These are phyloP conservation scores for Pulveroboletus frians DNA, from an alignment of 768 basidiomycete species.

Conservation along the genomic window DNA sequence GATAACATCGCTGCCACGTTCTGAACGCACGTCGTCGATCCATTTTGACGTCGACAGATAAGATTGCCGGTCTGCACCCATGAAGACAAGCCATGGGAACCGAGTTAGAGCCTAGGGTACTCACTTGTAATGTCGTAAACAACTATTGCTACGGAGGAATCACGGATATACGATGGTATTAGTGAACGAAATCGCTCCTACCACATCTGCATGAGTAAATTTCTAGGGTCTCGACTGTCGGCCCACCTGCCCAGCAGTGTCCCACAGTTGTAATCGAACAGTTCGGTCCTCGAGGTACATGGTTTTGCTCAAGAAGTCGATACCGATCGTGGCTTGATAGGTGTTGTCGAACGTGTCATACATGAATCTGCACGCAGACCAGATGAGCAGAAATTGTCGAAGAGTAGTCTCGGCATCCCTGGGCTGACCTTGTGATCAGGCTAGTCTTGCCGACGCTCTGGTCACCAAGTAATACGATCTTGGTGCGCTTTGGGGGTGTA, in stretches of 20 bases:
- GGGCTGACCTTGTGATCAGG: constrained; percentile 83
- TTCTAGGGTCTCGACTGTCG: background rate
- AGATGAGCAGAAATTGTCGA: constrained; percentile 2
- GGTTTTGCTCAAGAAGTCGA: constrained; percentile 99
- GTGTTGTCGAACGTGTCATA: constrained; percentile 99
- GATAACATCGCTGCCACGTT: constrained; percentile 95
- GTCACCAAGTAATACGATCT: constrained; percentile 94
- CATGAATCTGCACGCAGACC: constrained; percentile 70
- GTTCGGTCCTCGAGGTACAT: constrained; percentile 99
- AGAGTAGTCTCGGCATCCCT: constrained; percentile 2
- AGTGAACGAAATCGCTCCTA: constrained; percentile 96
- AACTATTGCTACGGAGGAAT: constrained; percentile 97
- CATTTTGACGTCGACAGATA: constrained; percentile 98
- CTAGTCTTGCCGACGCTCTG: constrained; percentile 99
- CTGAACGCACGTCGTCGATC: constrained; percentile 98
- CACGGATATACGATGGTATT: constrained; percentile 98
- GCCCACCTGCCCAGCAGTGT: constrained; percentile 89
- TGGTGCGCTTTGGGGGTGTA: constrained; percentile 88
- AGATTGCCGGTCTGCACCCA: constrained; percentile 78
- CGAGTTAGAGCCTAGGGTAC: constrained; percentile 27
- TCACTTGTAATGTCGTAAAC: constrained; percentile 98
- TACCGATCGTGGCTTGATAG: constrained; percentile 95
- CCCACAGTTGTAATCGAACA: constrained; percentile 96
- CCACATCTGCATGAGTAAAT: constrained; percentile 1
- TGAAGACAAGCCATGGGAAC: constrained; percentile 2